Evolutionary conservation across 1,284 basidiomycete genomes (phyloP).

Genomic region (Cutaneotrichosporon sp.): DNA sequence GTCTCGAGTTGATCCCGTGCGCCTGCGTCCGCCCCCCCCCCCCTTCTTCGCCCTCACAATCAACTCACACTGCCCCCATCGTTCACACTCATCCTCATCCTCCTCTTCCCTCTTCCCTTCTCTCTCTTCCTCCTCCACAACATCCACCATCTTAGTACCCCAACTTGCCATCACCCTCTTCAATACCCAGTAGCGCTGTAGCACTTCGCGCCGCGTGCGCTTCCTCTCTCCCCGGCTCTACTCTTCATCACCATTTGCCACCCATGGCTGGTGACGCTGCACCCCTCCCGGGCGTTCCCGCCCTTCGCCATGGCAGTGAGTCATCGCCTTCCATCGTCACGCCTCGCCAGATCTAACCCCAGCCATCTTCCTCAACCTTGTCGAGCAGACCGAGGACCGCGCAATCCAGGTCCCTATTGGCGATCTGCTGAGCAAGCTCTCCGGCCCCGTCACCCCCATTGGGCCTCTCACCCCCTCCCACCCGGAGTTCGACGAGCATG

Average conservation of each 20-base stretch:
- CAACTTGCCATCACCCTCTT: background rate
- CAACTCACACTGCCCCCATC: background rate
- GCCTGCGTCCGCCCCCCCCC: background rate
- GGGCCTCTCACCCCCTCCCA: background rate
- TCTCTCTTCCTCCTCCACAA: background rate
- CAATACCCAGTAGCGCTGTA: background rate
- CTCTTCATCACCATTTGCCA: conserved; percentile 2
- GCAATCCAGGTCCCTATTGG: background rate
- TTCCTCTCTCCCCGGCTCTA: background rate
- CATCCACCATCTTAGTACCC: background rate
- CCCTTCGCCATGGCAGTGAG: background rate
- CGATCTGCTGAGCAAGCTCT: background rate
- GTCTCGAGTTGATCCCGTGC: background rate
- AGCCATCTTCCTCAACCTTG: background rate
- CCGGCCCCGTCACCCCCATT: background rate
- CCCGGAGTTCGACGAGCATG: background rate
- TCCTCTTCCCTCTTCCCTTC: background rate
- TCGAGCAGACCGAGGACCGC: conserved; percentile 4
- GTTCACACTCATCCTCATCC: background rate
- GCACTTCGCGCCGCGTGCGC: background rate
- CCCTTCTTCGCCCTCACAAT: too few relatives aligned
- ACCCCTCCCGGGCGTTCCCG: background rate
- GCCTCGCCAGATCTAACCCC: background rate
- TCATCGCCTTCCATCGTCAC: background rate
- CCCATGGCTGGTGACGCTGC: conserved; percentile 5